Percentiles rank a stretch among this genome's conserved stretches.
phyloP scores from a whole-genome alignment of 2,329 filamentous ascomycete genomes.

The Domatiomyces globalis region DNA sequence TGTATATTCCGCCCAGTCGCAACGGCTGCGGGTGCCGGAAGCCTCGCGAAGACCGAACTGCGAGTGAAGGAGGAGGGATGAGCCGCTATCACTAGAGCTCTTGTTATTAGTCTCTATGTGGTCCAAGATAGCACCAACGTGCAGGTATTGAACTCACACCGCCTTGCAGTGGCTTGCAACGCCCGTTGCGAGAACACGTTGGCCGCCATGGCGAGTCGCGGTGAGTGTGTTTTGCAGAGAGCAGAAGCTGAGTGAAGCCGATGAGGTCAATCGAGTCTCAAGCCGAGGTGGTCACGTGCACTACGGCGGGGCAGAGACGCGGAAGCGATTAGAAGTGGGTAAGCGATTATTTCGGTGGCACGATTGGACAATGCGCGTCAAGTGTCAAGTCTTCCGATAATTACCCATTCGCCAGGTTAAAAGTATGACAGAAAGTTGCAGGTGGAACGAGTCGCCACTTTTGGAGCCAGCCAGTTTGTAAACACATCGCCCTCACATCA shows the following conservation, averaged over 20 bases:
- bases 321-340: background rate
- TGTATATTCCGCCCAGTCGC: constrained; percentile 30
- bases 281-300: background rate
- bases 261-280: background rate
- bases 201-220: constrained; percentile 10
- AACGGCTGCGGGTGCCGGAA: constrained; percentile 31
- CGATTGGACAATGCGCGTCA: background rate
- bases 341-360: background rate
- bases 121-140: background rate
- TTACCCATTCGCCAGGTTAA: too few species aligned
- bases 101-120: constrained; percentile 16
- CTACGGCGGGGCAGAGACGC: background rate
- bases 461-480: too few species aligned
- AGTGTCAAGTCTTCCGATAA: background rate
- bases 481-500: too few species aligned
- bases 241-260: background rate
- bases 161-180: constrained; percentile 34
- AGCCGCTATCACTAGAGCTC: constrained; percentile 29
- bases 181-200: constrained; percentile 36
- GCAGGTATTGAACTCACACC: constrained; percentile 26
- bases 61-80: constrained; percentile 29
- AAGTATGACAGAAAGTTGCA: too few species aligned
- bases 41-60: constrained; percentile 26
- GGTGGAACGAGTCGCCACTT: too few species aligned
- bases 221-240: background rate